These are phyloP conservation scores for Metschnikowia continentalis DNA, from an alignment of 805 yeast genomes.

Conservation along the genomic window DNA sequence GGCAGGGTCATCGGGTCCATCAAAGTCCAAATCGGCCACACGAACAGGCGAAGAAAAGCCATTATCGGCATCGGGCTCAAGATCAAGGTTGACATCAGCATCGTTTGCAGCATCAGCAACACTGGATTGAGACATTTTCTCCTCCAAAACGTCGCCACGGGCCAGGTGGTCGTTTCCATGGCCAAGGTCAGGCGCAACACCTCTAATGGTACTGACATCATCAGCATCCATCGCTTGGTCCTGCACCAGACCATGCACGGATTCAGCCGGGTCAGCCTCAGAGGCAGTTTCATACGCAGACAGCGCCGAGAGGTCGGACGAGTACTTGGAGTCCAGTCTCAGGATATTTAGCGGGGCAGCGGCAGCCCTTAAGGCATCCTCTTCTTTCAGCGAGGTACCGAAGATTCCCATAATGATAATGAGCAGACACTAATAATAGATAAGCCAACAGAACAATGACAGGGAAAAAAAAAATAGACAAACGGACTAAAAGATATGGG, in stretches of 20 bases:
- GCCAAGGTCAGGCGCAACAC: background rate
- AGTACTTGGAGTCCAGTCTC: conserved; percentile 12
- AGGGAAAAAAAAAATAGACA: no score
- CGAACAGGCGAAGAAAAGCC: background rate
- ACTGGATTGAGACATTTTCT: conserved; percentile 8
- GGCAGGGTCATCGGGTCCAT: conserved; percentile 54
- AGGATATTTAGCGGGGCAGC: conserved; percentile 1
- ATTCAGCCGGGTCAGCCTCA: conserved; percentile 17
- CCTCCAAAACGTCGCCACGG: conserved; percentile 4
- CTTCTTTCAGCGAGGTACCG: conserved; percentile 32
- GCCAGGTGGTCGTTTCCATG: background rate
- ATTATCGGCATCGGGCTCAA: background rate
- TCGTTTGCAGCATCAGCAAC: background rate
- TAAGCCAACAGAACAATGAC: no score
- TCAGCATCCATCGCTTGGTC: conserved; percentile 6
- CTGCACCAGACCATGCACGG: background rate
- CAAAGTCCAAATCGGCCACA: conserved; percentile 46
- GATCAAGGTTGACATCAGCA: background rate
- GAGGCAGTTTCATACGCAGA: conserved; percentile 36
- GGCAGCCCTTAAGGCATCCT: conserved; percentile 27
- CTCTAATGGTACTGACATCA: conserved; percentile 12
- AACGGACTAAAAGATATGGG: no score
- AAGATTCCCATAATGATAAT: conserved; percentile 28
- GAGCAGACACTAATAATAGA: no score
- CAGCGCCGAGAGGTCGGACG: conserved; percentile 20